Evolutionary conservation across 208 protist genomes (phyloP), one percentile per base, ranked within the genome.

Genomic region (Porcisia deanei): DNA sequence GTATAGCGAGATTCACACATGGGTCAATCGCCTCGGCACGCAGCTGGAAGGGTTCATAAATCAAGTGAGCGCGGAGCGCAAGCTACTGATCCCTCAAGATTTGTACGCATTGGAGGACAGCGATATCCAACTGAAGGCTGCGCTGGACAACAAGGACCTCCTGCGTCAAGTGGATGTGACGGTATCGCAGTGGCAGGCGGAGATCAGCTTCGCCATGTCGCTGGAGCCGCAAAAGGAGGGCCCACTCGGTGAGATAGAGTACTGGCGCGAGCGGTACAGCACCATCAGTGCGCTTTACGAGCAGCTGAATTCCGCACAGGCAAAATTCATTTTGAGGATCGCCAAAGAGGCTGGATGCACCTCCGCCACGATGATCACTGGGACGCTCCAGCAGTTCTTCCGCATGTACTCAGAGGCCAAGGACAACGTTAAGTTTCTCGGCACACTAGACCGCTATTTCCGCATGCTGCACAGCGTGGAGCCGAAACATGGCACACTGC

Each of bases 351-450:
- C 87, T 10, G 93, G 95, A 59, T 97, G 96, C 86, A 94, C 88
- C 77, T 91, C 94, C 54, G 94, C 82, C 18, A 86, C 86, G 59
- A 89, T 93, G 63, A 99, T 99, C 75, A 86, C 97, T 64, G 93
- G 91, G 34, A 97, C 92, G 43, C 88, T 98, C 49, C 85, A 87
- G 81, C 96, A 99, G 82, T 97, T 99, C 75, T 94, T 90, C 58
- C 99, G 98, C 76, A 85, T 96, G 72, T 99, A 99, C 85, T 84
- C 96, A 6, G 98, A 99, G 88, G 97, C 99, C 18, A 99, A 99
- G 85, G 99, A 99, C 85, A 99, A 99, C 86, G 98, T 99, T 22
- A 99, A 99, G 81, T 99, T 99, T 85, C 92, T 99, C 60, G 87
- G 91, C 71, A 99, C 99, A 1, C 90, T 99, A 10, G 99, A 99